Evolutionary conservation across 805 yeast species (phyloP).

Genomic region (Candida xiaguanensis): DNA sequence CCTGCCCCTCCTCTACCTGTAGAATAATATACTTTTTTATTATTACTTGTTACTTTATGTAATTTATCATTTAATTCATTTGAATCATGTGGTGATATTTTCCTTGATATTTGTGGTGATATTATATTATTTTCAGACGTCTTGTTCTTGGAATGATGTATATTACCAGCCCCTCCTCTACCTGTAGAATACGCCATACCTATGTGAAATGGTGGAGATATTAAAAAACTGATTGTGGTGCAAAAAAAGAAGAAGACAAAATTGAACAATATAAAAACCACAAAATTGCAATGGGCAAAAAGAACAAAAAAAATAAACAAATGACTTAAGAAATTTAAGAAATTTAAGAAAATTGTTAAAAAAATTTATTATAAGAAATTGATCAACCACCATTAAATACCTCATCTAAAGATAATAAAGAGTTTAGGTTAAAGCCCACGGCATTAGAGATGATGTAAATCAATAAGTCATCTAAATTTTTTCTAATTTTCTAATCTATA

Average conservation of each 20-base stretch:
- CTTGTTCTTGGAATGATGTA: conserved; percentile 15
- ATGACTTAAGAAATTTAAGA: too few relatives aligned
- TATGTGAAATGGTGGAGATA: neutral
- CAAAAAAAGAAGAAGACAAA: too few relatives aligned
- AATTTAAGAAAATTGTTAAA: too few relatives aligned
- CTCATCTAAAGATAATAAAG: too few relatives aligned
- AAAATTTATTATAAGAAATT: too few relatives aligned
- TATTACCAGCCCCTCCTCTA: conserved; percentile 39
- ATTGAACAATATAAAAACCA: neutral
- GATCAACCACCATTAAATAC: too few relatives aligned
- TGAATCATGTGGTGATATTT: conserved; percentile 6
- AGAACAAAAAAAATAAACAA: too few relatives aligned
- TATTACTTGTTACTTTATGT: conserved; percentile 9
- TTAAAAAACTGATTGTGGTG: neutral
- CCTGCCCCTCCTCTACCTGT: conserved; percentile 84
- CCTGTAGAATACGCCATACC: conserved; percentile 35
- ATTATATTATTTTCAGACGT: conserved; percentile 18
- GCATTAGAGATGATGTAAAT: too few relatives aligned
- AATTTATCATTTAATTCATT: conserved; percentile 6
- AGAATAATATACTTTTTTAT: conserved; percentile 42
- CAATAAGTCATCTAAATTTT: too few relatives aligned
- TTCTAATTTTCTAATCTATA: neutral
- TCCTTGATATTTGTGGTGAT: conserved; percentile 8
- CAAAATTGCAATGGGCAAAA: neutral
- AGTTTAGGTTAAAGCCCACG: too few relatives aligned